Evolutionary conservation across 805 yeast genomes (phyloP).

Genomic region (Tetrapisispora taiwanensis): DNA sequence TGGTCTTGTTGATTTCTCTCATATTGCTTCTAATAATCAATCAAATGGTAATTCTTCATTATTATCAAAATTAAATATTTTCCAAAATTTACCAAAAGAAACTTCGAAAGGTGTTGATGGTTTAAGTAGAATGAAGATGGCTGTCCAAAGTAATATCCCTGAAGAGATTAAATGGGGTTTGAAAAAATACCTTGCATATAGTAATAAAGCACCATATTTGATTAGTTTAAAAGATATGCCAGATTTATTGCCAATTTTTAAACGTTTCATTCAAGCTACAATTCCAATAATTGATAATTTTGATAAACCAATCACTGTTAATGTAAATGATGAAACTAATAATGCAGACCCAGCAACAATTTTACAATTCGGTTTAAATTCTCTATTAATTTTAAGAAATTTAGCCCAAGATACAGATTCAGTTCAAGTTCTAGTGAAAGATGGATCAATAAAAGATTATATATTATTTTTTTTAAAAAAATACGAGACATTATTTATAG

Average conservation of each 20-base stretch:
- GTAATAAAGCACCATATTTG: constrained; percentile 40
- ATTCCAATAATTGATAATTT: constrained; percentile 19
- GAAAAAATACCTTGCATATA: constrained; percentile 31
- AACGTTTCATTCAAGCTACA: constrained; percentile 23
- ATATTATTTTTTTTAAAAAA: constrained; percentile 29
- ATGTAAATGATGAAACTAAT: constrained; percentile 5
- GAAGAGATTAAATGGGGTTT: constrained; percentile 68
- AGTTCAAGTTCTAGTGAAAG: constrained; percentile 63
- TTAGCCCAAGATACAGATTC: constrained; percentile 73
- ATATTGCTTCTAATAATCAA: background rate
- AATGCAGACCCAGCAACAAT: constrained; percentile 5
- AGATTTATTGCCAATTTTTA: constrained; percentile 30
- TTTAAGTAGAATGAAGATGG: constrained; percentile 56
- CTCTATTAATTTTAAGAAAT: constrained; percentile 59
- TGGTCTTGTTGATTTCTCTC: constrained; percentile 12
- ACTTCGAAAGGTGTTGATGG: constrained; percentile 50
- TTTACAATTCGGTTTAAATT: constrained; percentile 29
- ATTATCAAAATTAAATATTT: constrained; percentile 23
- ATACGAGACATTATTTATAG: constrained; percentile 15
- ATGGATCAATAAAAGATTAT: constrained; percentile 37
- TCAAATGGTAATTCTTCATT: constrained; percentile 5
- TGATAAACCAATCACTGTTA: constrained; percentile 15
- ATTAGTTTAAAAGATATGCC: constrained; percentile 37
- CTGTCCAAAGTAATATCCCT: constrained; percentile 53
- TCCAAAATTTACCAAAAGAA: constrained; percentile 26